Evolutionary conservation across 768 basidiomycete genomes (phyloP), one percentile per base, ranked within the genome.

Genomic region (Cyclocybe cylindracea): DNA sequence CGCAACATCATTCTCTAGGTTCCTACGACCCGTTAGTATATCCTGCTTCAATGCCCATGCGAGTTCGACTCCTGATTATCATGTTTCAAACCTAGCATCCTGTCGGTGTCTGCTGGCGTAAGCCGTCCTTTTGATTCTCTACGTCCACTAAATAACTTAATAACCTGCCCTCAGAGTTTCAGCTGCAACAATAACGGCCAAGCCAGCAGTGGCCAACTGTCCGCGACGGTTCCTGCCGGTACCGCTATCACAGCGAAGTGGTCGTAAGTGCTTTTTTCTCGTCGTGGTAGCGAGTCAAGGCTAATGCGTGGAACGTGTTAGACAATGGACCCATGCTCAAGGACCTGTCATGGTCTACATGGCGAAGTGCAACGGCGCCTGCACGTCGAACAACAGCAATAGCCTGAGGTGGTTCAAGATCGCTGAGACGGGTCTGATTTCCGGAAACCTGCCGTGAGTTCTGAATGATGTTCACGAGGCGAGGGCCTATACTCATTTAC

Each of bases 321-420:
- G 70, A 33, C 69, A 67, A 61, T 68, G 64, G 64, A 69, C 66
- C 0, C 70, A 71, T 54, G 66, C 65, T 10, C 60, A 70, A 58
- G 67, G 67, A 18, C 68, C 69, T n/a, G 68, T 70, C 44, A 70
- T 66, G 63, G 68, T 71, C 45, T 71, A 73, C 60, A 66, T 73
- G 64, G 69, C 72, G 39, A 63, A 64, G 29, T 71, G 71, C 62
- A 54, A 62, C 3, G 63, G 67, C 19, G 44, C 65, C 7, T 71
- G 71, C 60, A 59, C 66, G 3, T 66, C 66, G 14, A 64, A 57
- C 37, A 70, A 69, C 60, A 66, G 66, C 52, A 63, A 62, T 54
- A 58, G 39, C 44, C 61, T 73, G 42, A 51, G 56, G 44, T 73
- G 72, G 72, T 73, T 73, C 66, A 73, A 73, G 64, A 73, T 73